phyloP scores from a whole-genome alignment of 1,284 basidiomycete genomes.

The Clitocybe nebularis region DNA sequence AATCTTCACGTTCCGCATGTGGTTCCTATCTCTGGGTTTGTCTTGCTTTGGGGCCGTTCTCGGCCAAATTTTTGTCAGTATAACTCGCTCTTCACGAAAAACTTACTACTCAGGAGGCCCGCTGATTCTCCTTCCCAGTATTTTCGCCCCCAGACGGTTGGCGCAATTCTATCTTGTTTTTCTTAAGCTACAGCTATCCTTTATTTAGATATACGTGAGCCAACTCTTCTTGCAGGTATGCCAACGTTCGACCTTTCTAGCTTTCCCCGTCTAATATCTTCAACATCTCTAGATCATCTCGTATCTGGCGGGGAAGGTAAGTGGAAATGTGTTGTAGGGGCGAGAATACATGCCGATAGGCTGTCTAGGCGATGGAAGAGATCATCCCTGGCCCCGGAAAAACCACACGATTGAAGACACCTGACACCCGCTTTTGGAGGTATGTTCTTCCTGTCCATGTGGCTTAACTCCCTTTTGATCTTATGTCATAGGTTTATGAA shows the following conservation, averaged over 20 bases:
- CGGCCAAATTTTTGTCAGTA: slow-evolving; percentile 51
- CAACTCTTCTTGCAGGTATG: slow-evolving; percentile 45
- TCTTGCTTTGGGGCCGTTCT: slow-evolving; percentile 57
- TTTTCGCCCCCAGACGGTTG: slow-evolving; percentile 53
- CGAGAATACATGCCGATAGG: too few relatives aligned
- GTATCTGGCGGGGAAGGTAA: slow-evolving; percentile 33
- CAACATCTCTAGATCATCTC: slow-evolving; percentile 42
- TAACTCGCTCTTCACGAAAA: slow-evolving; percentile 5
- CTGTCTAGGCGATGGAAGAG: slow-evolving; percentile 30
- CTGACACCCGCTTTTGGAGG: slow-evolving; percentile 44
- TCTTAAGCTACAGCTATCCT: not conserved
- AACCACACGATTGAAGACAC: slow-evolving; percentile 27
- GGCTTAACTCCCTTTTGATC: not conserved
- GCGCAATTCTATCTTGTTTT: not conserved
- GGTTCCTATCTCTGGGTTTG: slow-evolving; percentile 46
- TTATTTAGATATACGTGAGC: slow-evolving; percentile 20
- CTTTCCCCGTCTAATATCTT: not conserved
- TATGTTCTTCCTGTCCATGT: not conserved
- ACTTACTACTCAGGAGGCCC: not conserved
- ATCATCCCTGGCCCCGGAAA: slow-evolving; percentile 43
- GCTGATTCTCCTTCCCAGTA: slow-evolving; percentile 24
- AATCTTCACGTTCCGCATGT: slow-evolving; percentile 41
- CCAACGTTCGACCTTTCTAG: not conserved
- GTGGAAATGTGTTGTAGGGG: not conserved
- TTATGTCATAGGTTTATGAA: slow-evolving; percentile 34